Evolutionary conservation across 2,329 filamentous ascomycete species (phyloP), one percentile per base, ranked within the genome.

Genomic region (Botrytis tulipae): DNA sequence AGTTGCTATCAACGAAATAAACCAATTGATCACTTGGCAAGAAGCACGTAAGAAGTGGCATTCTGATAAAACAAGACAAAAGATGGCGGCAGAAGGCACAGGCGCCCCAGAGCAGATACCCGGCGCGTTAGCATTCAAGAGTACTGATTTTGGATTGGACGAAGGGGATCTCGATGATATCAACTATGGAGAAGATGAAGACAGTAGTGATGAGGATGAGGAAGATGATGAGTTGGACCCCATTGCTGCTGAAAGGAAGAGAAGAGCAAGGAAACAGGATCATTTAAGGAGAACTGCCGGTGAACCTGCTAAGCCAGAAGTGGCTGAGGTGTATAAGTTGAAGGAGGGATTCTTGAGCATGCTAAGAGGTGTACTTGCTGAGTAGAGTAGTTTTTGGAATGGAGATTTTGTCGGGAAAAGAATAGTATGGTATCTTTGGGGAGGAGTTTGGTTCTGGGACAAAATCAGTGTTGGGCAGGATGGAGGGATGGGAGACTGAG

Each of bases 1-100:
- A 3, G 89, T 89, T 76, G 93, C 92, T 0, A 89, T 95, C 14
- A 84, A 84, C 4, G 96, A 99, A 83, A 95, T 98, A 80, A 90
- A 98, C 80, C 85, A 88, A 44, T 86, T 99, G 68, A 96, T 99
- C 78, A 87, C 91, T 66, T 99, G 96, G 96, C 96, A 99, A 82
- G 93, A 95, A 81, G 93, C 93, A 60, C 87, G 96, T 72, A 98
- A 99, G 87, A 95, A 95, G 84, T 99, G 96, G 96, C 96, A 99
- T 82, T 91, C 95, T 75, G 94, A 97, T 83, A 99, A 99, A 87
- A 99, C 96, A 14, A 87, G 95, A 71, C 96, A 98, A 84, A 99
- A 99, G 87, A 98, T 99, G 96, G 96, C 96, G 0, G 94, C 94
- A 3, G 94, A 95, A 79, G 90, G 90, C 4, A 86, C 86, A 9